phyloP scores from a whole-genome alignment of 352 stramenopile genomes.

The Phytophthora capsici region DNA sequence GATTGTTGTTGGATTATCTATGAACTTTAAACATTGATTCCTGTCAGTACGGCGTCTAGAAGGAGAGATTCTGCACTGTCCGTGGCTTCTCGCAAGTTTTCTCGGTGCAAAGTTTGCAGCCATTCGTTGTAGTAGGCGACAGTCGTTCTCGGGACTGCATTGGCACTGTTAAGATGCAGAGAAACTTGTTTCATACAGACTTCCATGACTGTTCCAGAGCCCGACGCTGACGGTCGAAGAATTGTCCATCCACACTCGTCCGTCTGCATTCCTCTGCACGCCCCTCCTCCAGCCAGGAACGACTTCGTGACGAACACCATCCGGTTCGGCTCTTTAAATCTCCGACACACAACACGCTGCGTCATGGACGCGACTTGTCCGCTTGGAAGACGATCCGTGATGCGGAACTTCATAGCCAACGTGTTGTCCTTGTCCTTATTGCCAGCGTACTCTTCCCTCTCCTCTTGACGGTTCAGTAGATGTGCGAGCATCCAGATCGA shows the following conservation, averaged over 20 bases:
- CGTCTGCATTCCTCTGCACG: slow-evolving; percentile 8
- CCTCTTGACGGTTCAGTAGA: neutral
- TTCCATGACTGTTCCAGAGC: slow-evolving; percentile 5
- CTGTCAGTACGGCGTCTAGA: slow-evolving; percentile 8
- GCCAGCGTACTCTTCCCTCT: neutral
- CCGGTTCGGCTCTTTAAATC: neutral
- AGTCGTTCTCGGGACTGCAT: neutral
- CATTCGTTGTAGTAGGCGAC: slow-evolving; percentile 9
- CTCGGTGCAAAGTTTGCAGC: slow-evolving; percentile 10
- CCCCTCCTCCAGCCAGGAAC: neutral
- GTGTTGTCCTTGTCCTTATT: neutral
- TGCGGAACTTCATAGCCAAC: neutral
- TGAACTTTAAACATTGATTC: slow-evolving; percentile 1
- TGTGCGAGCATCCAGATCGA: neutral
- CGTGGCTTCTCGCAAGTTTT: slow-evolving; percentile 3
- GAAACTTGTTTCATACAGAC: slow-evolving; percentile 5
- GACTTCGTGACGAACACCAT: neutral
- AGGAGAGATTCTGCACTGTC: slow-evolving; percentile 5
- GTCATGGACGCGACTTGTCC: neutral
- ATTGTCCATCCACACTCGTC: slow-evolving; percentile 5
- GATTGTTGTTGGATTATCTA: neutral
- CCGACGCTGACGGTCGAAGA: slow-evolving; percentile 1
- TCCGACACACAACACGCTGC: neutral
- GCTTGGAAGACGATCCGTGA: neutral
- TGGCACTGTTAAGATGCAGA: slow-evolving; percentile 15